Percentiles rank a stretch among this genome's conserved stretches.
Conservation (phyloP, 2,329 filamentous ascomycete genomes). For the Sclerotinia borealis region DNA sequence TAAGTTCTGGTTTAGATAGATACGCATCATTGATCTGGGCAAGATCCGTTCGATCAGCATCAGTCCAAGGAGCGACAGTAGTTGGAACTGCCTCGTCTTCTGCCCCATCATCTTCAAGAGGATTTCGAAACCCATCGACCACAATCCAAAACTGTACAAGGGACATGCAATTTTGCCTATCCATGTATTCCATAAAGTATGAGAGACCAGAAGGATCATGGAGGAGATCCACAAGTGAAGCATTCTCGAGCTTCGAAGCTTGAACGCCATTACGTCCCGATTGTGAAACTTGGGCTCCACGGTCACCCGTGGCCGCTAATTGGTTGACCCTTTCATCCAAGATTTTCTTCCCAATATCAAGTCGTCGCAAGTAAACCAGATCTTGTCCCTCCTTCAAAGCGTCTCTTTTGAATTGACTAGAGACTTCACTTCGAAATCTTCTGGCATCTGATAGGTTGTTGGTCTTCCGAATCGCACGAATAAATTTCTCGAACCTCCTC, state of each 20-base stretch:
- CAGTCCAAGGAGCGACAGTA: constrained; percentile 64
- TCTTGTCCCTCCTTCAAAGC: constrained; percentile 73
- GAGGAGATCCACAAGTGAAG: constrained; percentile 76
- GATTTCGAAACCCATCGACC: constrained; percentile 92
- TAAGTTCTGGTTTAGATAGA: constrained; percentile 73
- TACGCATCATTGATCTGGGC: constrained; percentile 91
- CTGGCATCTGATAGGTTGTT: constrained; percentile 90
- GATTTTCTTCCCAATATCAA: constrained; percentile 87
- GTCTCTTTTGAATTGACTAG: constrained; percentile 86
- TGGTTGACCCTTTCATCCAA: constrained; percentile 84
- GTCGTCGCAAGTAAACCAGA: constrained; percentile 74
- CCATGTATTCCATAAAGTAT: constrained; percentile 99
- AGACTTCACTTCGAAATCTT: constrained; percentile 83
- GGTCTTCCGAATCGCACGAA: constrained; percentile 79
- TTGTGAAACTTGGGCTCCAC: constrained; percentile 19
- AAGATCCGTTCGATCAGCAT: constrained; percentile 80
- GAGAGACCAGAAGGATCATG: constrained; percentile 86
- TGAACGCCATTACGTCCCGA: constrained; percentile 26
- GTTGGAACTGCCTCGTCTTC: constrained; percentile 56
- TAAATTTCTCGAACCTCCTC: constrained; percentile 88
- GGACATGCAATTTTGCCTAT: constrained; percentile 77
- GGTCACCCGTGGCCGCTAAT: constrained; percentile 62
- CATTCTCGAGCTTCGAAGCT: constrained; percentile 64
- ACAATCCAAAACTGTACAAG: constrained; percentile 98
- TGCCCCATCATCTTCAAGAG: constrained; percentile 77